phyloP scores from a whole-genome alignment of 768 basidiomycete species.

The Tephrocybe sp. region DNA sequence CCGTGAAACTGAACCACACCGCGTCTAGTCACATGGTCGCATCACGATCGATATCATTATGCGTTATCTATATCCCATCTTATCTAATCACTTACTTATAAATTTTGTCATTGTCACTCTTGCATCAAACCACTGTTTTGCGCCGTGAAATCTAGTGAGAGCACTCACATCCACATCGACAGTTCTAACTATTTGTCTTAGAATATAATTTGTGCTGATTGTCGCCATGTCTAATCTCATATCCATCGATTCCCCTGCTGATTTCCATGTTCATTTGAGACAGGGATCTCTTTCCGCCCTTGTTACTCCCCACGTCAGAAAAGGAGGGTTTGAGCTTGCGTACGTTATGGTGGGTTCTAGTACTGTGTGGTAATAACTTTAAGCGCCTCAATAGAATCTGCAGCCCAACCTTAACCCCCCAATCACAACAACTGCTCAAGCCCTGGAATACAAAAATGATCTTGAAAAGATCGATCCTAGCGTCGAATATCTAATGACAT shows the following conservation, averaged over 20 bases:
- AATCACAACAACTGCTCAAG: conserved; percentile 77
- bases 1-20: conserved; percentile 5
- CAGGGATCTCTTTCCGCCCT: conserved; percentile 81
- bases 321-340: conserved; percentile 88
- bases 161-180: too few species aligned
- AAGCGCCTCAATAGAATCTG: conserved; percentile 13
- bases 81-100: too few species aligned
- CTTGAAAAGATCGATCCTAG: conserved; percentile 74
- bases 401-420: conserved; percentile 94
- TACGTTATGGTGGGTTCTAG: conserved; percentile 85
- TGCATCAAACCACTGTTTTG: neutral
- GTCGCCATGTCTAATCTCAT: conserved; percentile 35
- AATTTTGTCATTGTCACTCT: neutral
- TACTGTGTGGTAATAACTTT: neutral
- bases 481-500: conserved; percentile 91
- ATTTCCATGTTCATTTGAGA: conserved; percentile 97
- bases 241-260: conserved; percentile 66
- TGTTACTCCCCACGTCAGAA: conserved; percentile 85
- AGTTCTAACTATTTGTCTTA: neutral
- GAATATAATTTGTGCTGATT: neutral
- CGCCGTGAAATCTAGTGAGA: too few species aligned
- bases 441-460: conserved; percentile 74
- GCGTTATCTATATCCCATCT: too few species aligned
- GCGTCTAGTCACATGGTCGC: conserved; percentile 26
- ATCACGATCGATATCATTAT: too few species aligned